Evolutionary conservation across 148 eudicot species (phyloP).

Genomic region (Rhododendron williamsianum): DNA sequence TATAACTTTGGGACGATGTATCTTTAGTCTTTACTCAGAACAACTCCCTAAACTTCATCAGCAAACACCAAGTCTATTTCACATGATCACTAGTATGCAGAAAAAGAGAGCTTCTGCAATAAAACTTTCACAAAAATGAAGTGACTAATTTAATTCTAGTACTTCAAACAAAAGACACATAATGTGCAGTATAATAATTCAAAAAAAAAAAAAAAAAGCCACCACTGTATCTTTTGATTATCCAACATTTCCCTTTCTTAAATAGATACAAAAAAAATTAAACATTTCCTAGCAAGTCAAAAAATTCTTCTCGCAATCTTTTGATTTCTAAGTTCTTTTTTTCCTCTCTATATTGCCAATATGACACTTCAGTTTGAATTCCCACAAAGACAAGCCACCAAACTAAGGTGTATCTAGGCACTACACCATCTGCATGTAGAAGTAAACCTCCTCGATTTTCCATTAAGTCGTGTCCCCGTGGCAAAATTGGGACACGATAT

Average conservation of each 20-base stretch:
- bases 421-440: neutral
- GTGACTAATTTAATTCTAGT: neutral
- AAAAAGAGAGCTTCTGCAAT: neutral
- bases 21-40: too few species aligned
- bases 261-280: neutral
- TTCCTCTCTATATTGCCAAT: neutral
- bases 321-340: neutral
- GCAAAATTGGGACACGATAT: neutral
- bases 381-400: neutral
- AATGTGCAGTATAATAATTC: neutral
- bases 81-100: neutral
- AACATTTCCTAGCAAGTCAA: neutral
- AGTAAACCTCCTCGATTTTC: neutral
- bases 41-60: neutral
- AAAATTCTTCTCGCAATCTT: neutral
- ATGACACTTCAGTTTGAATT: neutral
- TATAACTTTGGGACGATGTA: neutral
- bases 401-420: neutral
- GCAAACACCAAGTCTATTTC: neutral
- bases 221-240: neutral
- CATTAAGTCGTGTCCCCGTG: neutral
- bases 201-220: neutral
- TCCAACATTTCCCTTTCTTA: neutral
- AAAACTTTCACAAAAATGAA: neutral
- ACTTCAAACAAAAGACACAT: neutral